A percentile compares a stretch with the other conserved stretches of the same genome.
Evolutionary conservation across 2,329 filamentous ascomycete genomes (phyloP).

Genomic region (Alternaria sp.): DNA sequence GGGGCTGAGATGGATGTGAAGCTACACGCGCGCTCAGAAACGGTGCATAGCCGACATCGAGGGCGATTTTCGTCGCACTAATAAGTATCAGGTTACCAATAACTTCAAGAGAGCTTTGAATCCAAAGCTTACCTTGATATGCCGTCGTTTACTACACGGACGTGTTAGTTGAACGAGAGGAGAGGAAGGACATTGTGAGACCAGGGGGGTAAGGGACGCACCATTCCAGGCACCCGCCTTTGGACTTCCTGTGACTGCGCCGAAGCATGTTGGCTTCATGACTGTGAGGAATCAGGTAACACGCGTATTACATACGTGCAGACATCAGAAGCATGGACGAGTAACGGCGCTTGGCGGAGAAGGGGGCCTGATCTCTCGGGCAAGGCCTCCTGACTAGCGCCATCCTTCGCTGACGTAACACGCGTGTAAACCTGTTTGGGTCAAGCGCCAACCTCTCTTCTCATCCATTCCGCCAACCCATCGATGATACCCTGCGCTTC

Average conservation of each 20-base stretch:
- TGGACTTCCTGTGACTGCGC: slow-evolving; percentile 31
- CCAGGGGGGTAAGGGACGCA: neutral
- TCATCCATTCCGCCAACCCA: neutral
- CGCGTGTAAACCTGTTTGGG: slow-evolving; percentile 11
- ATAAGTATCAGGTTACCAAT: neutral
- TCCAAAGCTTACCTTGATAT: slow-evolving; percentile 21
- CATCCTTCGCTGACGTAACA: slow-evolving; percentile 14
- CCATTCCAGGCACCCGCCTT: slow-evolving; percentile 25
- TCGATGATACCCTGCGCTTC: neutral
- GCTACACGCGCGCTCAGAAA: slow-evolving; percentile 23
- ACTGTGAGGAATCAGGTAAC: neutral
- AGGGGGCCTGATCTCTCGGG: neutral
- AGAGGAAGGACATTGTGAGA: neutral
- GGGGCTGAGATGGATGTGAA: slow-evolving; percentile 2
- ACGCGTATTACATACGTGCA: slow-evolving; percentile 17
- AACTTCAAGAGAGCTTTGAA: neutral
- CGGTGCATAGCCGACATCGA: slow-evolving; percentile 21
- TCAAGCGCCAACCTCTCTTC: neutral
- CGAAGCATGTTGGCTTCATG: slow-evolving; percentile 19
- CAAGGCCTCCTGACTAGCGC: neutral
- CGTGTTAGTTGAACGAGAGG: neutral
- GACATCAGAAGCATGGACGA: neutral
- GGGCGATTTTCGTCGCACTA: slow-evolving; percentile 31
- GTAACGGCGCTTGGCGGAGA: neutral
- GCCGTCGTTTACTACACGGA: slow-evolving; percentile 22